A percentile compares a stretch with the other conserved stretches of the same genome.
Conservation (phyloP, 2,329 filamentous ascomycete species). For the Penicillium janthinellum region DNA sequence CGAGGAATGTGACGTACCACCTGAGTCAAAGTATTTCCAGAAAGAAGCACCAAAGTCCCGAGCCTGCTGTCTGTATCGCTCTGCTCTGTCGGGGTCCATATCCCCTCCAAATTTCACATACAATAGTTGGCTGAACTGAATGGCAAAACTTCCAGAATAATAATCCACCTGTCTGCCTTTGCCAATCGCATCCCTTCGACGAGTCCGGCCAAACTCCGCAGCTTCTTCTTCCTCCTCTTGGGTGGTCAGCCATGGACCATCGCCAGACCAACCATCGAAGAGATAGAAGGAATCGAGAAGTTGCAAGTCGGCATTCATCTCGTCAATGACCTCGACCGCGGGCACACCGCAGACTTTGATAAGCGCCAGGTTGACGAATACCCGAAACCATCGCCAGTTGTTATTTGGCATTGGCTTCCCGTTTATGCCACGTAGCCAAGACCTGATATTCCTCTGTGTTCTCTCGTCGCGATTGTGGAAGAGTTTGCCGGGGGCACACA, state of each 20-base stretch:
- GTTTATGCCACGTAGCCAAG: slow-evolving; percentile 50
- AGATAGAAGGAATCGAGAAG: slow-evolving; percentile 52
- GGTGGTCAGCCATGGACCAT: slow-evolving; percentile 45
- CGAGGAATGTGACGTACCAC: slow-evolving; percentile 36
- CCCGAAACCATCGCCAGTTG: slow-evolving; percentile 58
- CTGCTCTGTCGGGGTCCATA: slow-evolving; percentile 43
- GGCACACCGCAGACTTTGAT: slow-evolving; percentile 46
- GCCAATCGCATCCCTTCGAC: slow-evolving; percentile 8
- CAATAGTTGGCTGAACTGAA: slow-evolving; percentile 55
- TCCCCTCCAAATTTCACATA: slow-evolving; percentile 50
- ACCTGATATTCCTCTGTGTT: slow-evolving; percentile 14
- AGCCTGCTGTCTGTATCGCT: slow-evolving; percentile 44
- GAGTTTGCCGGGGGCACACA: slow-evolving; percentile 21
- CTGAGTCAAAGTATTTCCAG: slow-evolving; percentile 53
- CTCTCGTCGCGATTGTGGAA: slow-evolving; percentile 14
- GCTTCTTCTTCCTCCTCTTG: slow-evolving; percentile 28
- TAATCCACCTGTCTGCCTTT: slow-evolving; percentile 50
- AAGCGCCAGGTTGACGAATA: slow-evolving; percentile 54
- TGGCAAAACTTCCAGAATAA: slow-evolving; percentile 58
- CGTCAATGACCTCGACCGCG: slow-evolving; percentile 33
- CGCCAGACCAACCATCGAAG: slow-evolving; percentile 51
- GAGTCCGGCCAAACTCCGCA: background rate
- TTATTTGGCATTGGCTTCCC: slow-evolving; percentile 50
- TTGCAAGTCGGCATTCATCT: slow-evolving; percentile 47
- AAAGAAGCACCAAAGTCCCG: slow-evolving; percentile 46